A percentile compares a stretch with the other conserved stretches of the same genome.
phyloP scores from a whole-genome alignment of 2,329 filamentous ascomycete genomes.

The Penicillium sp. region DNA sequence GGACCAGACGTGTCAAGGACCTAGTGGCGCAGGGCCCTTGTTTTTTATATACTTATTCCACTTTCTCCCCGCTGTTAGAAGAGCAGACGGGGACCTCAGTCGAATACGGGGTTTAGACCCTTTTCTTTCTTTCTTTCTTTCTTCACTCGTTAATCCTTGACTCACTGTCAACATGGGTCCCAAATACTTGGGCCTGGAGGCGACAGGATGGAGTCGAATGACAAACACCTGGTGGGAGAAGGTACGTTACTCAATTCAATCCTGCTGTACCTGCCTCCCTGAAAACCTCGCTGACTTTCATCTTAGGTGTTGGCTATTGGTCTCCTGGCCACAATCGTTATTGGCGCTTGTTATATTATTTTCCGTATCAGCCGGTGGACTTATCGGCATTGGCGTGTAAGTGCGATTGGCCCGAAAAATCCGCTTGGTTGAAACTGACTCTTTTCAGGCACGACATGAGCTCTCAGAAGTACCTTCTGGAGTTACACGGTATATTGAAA shows the following conservation, averaged over 20 bases:
- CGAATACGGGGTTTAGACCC: neutral
- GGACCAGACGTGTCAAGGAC: neutral
- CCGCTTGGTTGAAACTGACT: neutral
- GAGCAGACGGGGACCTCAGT: neutral
- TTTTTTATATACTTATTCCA: slow-evolving; percentile 2
- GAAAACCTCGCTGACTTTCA: neutral
- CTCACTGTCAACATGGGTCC: neutral
- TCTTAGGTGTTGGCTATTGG: neutral
- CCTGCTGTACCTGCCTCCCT: too few species aligned
- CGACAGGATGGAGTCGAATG: slow-evolving; percentile 1
- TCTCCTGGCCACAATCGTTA: neutral
- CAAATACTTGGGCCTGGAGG: neutral
- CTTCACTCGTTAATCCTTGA: neutral
- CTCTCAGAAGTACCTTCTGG: slow-evolving; percentile 1
- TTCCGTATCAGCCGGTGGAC: neutral
- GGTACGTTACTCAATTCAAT: neutral
- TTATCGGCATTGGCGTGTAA: slow-evolving; percentile 3
- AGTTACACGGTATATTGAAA: neutral
- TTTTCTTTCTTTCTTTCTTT: slow-evolving; percentile 1
- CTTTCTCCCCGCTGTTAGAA: neutral
- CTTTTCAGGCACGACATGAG: neutral
- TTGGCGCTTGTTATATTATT: neutral
- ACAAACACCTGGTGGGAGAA: slow-evolving; percentile 3
- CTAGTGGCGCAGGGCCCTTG: neutral
- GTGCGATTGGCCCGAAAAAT: neutral